These are phyloP conservation scores for Chenopodium suecicum DNA, from an alignment of 148 eudicot genomes.

Conservation along the genomic window DNA sequence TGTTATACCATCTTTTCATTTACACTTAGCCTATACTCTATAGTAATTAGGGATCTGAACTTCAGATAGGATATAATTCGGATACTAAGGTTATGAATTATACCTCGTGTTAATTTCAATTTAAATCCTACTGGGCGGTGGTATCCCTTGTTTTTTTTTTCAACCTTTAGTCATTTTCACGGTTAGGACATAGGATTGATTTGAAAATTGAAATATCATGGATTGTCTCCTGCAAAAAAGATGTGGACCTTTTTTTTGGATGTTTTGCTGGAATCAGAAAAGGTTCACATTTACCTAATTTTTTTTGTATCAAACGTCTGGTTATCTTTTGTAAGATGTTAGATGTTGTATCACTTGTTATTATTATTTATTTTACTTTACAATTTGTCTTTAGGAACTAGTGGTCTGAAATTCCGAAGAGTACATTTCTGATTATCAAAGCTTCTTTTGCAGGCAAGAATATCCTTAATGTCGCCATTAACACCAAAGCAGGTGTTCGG, in stretches of 20 bases:
- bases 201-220: no score
- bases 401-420: background rate
- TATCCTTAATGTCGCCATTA: constrained; percentile 19
- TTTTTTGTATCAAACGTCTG: background rate
- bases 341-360: no score
- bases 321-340: background rate
- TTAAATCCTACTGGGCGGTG: no score
- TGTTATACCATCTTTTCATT: no score
- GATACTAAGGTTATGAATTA: no score
- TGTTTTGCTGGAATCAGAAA: background rate
- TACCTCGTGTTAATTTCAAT: no score
- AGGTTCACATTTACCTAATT: background rate
- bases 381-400: background rate
- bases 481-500: constrained; percentile 30
- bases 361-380: background rate
- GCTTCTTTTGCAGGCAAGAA: constrained; percentile 29
- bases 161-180: background rate
- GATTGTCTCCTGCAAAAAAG: background rate
- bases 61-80: no score
- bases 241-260: background rate
- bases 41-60: no score
- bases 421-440: background rate
- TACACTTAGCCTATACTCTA: no score
- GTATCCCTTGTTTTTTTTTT: no score
- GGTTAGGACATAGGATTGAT: background rate